Evolutionary conservation across 2,329 filamentous ascomycete genomes (phyloP).

Genomic region (Exutisphaerella laricina): DNA sequence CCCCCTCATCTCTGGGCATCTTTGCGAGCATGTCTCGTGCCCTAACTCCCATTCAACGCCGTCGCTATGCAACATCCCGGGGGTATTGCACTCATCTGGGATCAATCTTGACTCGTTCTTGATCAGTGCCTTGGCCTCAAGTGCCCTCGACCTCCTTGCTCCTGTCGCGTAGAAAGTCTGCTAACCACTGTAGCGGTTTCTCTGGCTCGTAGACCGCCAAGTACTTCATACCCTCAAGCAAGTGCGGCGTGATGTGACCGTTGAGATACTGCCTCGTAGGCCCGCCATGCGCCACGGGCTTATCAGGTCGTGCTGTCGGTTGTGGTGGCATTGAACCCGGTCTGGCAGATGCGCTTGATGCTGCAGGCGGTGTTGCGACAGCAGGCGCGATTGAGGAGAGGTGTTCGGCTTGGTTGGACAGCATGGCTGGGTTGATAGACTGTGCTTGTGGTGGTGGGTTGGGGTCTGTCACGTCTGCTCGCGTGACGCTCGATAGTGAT

Average conservation of each 20-base stretch:
- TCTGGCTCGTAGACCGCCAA: conserved; percentile 47
- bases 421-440: conserved; percentile 12
- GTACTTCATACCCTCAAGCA: conserved; percentile 50
- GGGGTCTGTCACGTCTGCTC: conserved; percentile 23
- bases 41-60: conserved; percentile 2
- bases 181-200: conserved; percentile 46
- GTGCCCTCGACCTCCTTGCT: conserved; percentile 45
- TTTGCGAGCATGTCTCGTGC: conserved; percentile 4
- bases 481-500: conserved; percentile 16
- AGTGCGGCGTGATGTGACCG: conserved; percentile 45
- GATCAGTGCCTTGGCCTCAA: background rate
- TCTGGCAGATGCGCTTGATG: conserved; percentile 19
- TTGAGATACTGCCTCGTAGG: conserved; percentile 47
- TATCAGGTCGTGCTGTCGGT: conserved; percentile 29
- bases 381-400: conserved; percentile 17
- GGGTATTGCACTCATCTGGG: too few relatives aligned
- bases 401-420: conserved; percentile 15
- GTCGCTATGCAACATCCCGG: conserved; percentile 3
- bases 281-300: conserved; percentile 43
- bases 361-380: conserved; percentile 23
- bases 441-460: conserved; percentile 23
- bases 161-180: conserved; percentile 44
- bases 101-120: background rate
- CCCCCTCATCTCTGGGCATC: conserved; percentile 3
- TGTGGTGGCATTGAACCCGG: conserved; percentile 30